Base-by-base conservation (phyloP, 2,329 filamentous ascomycete species). In the Aaosphaeria pasadenensis region DNA sequence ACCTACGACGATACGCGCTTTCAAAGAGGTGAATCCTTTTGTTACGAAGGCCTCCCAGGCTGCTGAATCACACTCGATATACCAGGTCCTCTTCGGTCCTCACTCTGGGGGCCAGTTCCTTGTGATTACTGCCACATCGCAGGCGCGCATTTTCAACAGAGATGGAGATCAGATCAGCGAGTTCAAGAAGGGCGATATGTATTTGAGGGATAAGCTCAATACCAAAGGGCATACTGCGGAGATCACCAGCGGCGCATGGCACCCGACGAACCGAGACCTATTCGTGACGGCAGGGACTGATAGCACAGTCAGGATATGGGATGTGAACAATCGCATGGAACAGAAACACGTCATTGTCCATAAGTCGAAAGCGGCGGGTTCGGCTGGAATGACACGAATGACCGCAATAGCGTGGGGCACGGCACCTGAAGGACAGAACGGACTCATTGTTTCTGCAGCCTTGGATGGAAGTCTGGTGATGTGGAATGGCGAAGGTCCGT, bases 131-230 rank as follows among this genome's bases (percentile, higher is more conserved):
- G 91, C 92, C 5, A 89, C 92, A 38, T 86, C 92, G 1, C 92
- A 97, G 69, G 89, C 92, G 9, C 91, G 91, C 69, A 85, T 99
- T 28, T 79, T 97, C 68, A 89, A 84, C 59, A 85, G 94, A 62
- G 92, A 99, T 73, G 94, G 94, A 36, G 89, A 95, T 40, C 79
- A 88, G 6, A 61, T 95, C 43, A 86, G 87, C 1, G 91, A 96
- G 64, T 97, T 96, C 56, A 87, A 91, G 58, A 99, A 99, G 73
- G 94, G 94, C 41, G 94, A 99, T 67, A 97, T 97, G 91, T 99
- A 99, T 63, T 74, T 99, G 56, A 83, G 92, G 46, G 94, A 99
- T 69, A 95, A 97, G 87, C 84, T 96, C 71, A 91, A 97, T 67
- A 99, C 94, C 4, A 97, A 96, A 68, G 94, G 94, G 1, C 94